phyloP scores from a whole-genome alignment of 768 basidiomycete genomes.

The Myochromella boudieri region DNA sequence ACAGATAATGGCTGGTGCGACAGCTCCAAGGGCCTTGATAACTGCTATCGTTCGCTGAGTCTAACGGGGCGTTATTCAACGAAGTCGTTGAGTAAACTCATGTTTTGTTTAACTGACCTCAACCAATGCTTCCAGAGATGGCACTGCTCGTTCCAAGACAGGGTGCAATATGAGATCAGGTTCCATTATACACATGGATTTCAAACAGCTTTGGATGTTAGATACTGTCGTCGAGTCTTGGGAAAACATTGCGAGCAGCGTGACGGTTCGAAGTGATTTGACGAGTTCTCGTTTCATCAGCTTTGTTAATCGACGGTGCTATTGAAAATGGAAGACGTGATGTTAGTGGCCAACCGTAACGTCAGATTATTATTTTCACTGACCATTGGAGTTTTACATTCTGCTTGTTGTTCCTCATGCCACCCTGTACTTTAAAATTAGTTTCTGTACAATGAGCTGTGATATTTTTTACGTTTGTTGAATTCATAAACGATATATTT shows the following conservation, averaged over 20 bases:
- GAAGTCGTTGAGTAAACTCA: too few species aligned
- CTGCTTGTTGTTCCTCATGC: slow-evolving; percentile 73
- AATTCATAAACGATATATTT: slow-evolving; percentile 84
- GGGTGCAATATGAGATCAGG: slow-evolving; percentile 83
- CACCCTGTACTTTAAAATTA: slow-evolving; percentile 46
- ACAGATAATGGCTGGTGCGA: slow-evolving; percentile 80
- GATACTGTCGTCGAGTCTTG: slow-evolving; percentile 72
- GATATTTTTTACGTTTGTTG: slow-evolving; percentile 59
- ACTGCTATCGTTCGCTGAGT: slow-evolving; percentile 84
- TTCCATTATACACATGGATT: slow-evolving; percentile 81
- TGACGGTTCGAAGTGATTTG: slow-evolving; percentile 76
- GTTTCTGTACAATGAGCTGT: slow-evolving; percentile 1
- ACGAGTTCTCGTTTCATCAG: slow-evolving; percentile 84
- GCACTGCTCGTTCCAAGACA: slow-evolving; percentile 79
- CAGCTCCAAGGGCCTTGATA: slow-evolving; percentile 80
- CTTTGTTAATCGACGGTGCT: slow-evolving; percentile 76
- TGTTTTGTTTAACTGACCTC: slow-evolving; percentile 52
- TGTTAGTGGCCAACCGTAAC: not conserved
- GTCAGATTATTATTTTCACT: slow-evolving; percentile 11
- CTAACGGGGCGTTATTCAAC: too few species aligned
- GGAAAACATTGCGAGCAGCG: slow-evolving; percentile 88
- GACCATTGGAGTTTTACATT: slow-evolving; percentile 79
- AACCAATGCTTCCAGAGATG: slow-evolving; percentile 84
- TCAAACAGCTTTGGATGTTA: slow-evolving; percentile 78
- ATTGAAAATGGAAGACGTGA: slow-evolving; percentile 4